Evolutionary conservation across 2,329 filamentous ascomycete genomes (phyloP).

Genomic region (Colletotrichum coccodes): DNA sequence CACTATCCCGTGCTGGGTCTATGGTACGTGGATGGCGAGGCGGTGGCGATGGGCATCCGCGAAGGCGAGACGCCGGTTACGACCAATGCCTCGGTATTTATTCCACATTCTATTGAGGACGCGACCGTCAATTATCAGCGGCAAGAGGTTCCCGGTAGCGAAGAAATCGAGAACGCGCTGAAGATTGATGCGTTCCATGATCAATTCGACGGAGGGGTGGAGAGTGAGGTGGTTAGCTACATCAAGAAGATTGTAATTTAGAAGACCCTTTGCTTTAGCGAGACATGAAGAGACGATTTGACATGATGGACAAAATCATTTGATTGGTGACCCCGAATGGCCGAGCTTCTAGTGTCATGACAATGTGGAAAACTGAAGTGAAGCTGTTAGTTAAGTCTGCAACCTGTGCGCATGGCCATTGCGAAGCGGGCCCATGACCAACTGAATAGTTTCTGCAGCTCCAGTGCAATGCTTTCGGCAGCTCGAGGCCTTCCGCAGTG

Average conservation of each 20-base stretch:
- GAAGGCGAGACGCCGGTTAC: background rate
- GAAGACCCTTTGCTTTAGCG: background rate
- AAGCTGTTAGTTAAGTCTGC: no score
- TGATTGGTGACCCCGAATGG: background rate
- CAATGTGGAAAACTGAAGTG: no score
- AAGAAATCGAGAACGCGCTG: background rate
- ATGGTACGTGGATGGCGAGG: constrained; percentile 6
- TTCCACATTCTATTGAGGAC: constrained; percentile 5
- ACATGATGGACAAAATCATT: background rate
- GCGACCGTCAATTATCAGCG: background rate
- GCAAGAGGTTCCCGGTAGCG: background rate
- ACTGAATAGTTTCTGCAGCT: no score
- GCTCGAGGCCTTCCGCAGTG: no score
- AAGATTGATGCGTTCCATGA: background rate
- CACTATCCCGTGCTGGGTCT: constrained; percentile 2
- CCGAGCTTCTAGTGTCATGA: background rate
- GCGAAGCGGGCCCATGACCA: no score
- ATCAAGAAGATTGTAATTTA: constrained; percentile 8
- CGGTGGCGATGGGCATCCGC: background rate
- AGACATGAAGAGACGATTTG: background rate
- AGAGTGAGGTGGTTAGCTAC: background rate
- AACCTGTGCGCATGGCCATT: no score
- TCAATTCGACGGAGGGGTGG: background rate
- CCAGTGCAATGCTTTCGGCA: no score
- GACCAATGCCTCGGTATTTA: constrained; percentile 4